Evolutionary conservation across 306 rosid species (phyloP).

Genomic region (cucumber (Cucumis sativus)): Cucumber_9930_V3 NC_026660.2:28032001-28032500

Average conservation of each 20-base stretch:
- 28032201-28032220: constrained; percentile 5
- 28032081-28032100: constrained; percentile 69
- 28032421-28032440: not conserved
- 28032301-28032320: not conserved
- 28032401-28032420: not conserved
- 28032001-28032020: constrained; percentile 8
- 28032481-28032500: not conserved
- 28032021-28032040: constrained; percentile 30
- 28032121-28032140: constrained; percentile 96
- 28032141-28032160: constrained; percentile 98
- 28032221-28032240: not conserved
- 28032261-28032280: not conserved
- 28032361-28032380: not conserved
- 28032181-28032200: constrained; percentile 14
- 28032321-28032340: not conserved
- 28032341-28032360: not conserved
- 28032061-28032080: constrained; percentile 98
- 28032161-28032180: constrained; percentile 80
- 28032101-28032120: constrained; percentile 96
- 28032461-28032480: not conserved
- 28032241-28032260: not conserved
- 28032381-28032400: not conserved
- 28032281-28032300: not conserved
- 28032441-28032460: not conserved
- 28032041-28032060: constrained; percentile 95